Conservation (phyloP, 1,284 basidiomycete genomes). For the Vanrija pseudolonga region DNA sequence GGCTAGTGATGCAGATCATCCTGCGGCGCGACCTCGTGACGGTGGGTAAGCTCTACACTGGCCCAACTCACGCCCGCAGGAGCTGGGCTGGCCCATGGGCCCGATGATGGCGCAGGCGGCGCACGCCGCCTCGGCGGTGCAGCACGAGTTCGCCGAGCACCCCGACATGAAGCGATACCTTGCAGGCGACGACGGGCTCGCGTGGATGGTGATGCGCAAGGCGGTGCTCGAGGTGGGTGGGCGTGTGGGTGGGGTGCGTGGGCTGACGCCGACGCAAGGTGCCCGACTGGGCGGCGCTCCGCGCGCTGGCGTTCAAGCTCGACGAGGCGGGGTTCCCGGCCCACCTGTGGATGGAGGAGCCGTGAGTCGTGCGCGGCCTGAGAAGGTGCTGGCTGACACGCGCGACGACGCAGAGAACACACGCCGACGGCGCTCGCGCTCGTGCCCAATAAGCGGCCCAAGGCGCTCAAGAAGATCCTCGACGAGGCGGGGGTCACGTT, state of each 20-base stretch:
- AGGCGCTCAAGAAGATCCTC: slow-evolving; percentile 49
- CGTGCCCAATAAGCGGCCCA: slow-evolving; percentile 52
- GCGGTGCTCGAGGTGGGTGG: slow-evolving; percentile 38
- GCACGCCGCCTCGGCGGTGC: slow-evolving; percentile 51
- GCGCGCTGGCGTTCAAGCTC: slow-evolving; percentile 35
- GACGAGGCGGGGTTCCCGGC: slow-evolving; percentile 37
- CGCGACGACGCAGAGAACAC: slow-evolving; percentile 44
- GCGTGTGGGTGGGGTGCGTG: background rate
- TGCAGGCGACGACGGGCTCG: slow-evolving; percentile 31
- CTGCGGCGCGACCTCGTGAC: slow-evolving; percentile 43
- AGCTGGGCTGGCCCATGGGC: slow-evolving; percentile 50
- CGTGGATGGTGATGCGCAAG: slow-evolving; percentile 45
- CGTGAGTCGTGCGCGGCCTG: slow-evolving; percentile 28
- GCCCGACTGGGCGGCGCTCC: slow-evolving; percentile 34
- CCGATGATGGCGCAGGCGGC: slow-evolving; percentile 54
- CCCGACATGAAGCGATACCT: slow-evolving; percentile 41
- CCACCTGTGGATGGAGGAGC: slow-evolving; percentile 54
- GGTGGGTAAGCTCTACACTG: slow-evolving; percentile 22
- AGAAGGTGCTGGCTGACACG: background rate
- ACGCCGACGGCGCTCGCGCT: slow-evolving; percentile 52
- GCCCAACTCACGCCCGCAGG: slow-evolving; percentile 15
- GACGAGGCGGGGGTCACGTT: slow-evolving; percentile 42
- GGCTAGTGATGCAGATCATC: slow-evolving; percentile 50
- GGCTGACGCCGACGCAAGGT: slow-evolving; percentile 30
- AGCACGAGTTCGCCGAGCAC: slow-evolving; percentile 32